Evolutionary conservation across 805 yeast genomes (phyloP).

Genomic region (Ogataea ramenticola): DNA sequence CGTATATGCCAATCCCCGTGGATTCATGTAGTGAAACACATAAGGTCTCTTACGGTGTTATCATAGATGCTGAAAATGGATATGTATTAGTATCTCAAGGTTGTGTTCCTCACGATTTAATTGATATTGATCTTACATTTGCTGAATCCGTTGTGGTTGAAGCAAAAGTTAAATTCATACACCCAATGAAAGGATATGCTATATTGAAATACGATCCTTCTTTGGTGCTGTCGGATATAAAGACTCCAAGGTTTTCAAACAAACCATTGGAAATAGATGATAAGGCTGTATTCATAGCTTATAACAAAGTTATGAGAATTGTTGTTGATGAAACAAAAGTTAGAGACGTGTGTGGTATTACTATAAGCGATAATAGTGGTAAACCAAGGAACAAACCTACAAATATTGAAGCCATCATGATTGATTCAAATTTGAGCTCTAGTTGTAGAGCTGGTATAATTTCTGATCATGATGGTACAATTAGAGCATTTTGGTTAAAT

Average conservation of each 20-base stretch:
- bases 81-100: slow-evolving; percentile 72
- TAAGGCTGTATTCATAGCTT: slow-evolving; percentile 71
- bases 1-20: slow-evolving; percentile 58
- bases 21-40: slow-evolving; percentile 67
- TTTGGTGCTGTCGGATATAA: slow-evolving; percentile 62
- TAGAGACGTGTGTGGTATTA: slow-evolving; percentile 67
- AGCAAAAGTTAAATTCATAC: slow-evolving; percentile 73
- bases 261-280: slow-evolving; percentile 67
- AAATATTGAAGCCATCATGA: slow-evolving; percentile 67
- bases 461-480: slow-evolving; percentile 68
- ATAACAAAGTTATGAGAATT: slow-evolving; percentile 60
- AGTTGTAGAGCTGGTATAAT: slow-evolving; percentile 71
- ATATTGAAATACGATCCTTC: slow-evolving; percentile 76
- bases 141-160: slow-evolving; percentile 83
- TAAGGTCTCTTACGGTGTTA: slow-evolving; percentile 65
- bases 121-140: slow-evolving; percentile 69
- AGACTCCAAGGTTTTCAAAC: slow-evolving; percentile 55
- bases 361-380: slow-evolving; percentile 58
- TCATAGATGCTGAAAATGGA: slow-evolving; percentile 75
- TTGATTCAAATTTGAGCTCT: slow-evolving; percentile 64
- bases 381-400: slow-evolving; percentile 83
- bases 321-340: slow-evolving; percentile 71
- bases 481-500: slow-evolving; percentile 81
- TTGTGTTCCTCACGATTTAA: slow-evolving; percentile 73
- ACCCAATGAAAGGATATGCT: slow-evolving; percentile 83